phyloP scores from a whole-genome alignment of 768 basidiomycete species.

The Albatrellus ellisii region DNA sequence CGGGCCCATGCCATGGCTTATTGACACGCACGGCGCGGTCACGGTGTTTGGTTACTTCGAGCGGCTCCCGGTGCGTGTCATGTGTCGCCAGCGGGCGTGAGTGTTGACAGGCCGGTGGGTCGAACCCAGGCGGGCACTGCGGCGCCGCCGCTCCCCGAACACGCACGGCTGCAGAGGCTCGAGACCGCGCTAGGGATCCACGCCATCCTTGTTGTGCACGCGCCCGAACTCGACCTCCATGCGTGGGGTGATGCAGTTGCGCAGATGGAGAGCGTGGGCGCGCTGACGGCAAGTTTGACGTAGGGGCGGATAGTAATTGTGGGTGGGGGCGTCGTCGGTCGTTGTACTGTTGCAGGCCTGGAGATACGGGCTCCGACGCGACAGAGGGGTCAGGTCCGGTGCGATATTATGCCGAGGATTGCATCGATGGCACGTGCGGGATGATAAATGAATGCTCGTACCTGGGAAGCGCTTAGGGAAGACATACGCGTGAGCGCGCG shows the following conservation, averaged over 20 bases:
- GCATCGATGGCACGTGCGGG: too few species aligned
- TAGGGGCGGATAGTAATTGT: background rate
- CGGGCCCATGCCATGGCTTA: slow-evolving; percentile 9
- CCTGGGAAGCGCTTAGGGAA: too few species aligned
- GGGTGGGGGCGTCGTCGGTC: too few species aligned
- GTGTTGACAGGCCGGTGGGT: too few species aligned
- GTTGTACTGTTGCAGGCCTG: too few species aligned
- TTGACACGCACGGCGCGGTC: slow-evolving; percentile 8
- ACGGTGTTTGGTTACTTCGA: slow-evolving; percentile 13
- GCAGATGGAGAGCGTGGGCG: slow-evolving; percentile 13
- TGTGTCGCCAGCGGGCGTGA: too few species aligned
- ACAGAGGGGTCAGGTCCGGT: too few species aligned
- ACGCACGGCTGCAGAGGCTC: slow-evolving; percentile 3
- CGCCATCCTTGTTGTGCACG: slow-evolving; percentile 12
- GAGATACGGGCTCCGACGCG: too few species aligned
- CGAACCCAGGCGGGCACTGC: background rate
- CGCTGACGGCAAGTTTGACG: background rate
- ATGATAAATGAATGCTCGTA: too few species aligned
- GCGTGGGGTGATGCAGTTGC: slow-evolving; percentile 12
- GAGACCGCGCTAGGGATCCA: slow-evolving; percentile 9
- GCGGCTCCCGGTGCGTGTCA: slow-evolving; percentile 2
- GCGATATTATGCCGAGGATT: too few species aligned
- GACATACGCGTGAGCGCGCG: too few species aligned
- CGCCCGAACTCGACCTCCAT: slow-evolving; percentile 11
- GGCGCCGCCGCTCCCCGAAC: slow-evolving; percentile 1